Conservation (phyloP, 2,329 filamentous ascomycete genomes). For the Colletotrichum sojae region DNA sequence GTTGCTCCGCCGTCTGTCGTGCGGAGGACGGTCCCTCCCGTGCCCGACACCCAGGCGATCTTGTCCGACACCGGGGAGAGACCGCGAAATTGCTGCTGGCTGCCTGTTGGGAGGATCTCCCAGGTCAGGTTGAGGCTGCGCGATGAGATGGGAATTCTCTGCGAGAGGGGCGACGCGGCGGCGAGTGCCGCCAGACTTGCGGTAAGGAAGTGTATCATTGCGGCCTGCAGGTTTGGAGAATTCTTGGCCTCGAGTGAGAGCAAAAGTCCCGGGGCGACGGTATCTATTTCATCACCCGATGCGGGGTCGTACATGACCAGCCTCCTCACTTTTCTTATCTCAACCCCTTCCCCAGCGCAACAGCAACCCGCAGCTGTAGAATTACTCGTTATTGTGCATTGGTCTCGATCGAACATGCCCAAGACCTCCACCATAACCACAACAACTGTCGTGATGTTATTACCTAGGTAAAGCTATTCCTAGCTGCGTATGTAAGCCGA, state of each 20-base stretch:
- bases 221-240: background rate
- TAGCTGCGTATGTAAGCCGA: too few relatives aligned
- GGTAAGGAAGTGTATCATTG: constrained; percentile 15
- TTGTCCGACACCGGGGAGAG: constrained; percentile 48
- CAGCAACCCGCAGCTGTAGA: too few relatives aligned
- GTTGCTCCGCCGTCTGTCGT: constrained; percentile 48
- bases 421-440: too few relatives aligned
- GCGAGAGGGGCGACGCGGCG: constrained; percentile 21
- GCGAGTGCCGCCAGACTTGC: constrained; percentile 13
- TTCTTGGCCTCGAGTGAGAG: background rate
- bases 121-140: constrained; percentile 42
- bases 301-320: constrained; percentile 18
- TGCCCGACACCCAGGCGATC: constrained; percentile 51
- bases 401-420: too few relatives aligned
- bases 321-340: constrained; percentile 26
- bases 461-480: too few relatives aligned
- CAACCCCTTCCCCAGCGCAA: too few relatives aligned
- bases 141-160: background rate
- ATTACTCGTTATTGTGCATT: too few relatives aligned
- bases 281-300: background rate
- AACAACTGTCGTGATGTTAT: too few relatives aligned
- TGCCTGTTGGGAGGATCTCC: constrained; percentile 46
- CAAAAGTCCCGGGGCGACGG: background rate
- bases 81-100: constrained; percentile 49
- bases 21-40: constrained; percentile 48